Conservation (phyloP, 2,329 filamentous ascomycete genomes). For the Nakataea oryzae region DNA sequence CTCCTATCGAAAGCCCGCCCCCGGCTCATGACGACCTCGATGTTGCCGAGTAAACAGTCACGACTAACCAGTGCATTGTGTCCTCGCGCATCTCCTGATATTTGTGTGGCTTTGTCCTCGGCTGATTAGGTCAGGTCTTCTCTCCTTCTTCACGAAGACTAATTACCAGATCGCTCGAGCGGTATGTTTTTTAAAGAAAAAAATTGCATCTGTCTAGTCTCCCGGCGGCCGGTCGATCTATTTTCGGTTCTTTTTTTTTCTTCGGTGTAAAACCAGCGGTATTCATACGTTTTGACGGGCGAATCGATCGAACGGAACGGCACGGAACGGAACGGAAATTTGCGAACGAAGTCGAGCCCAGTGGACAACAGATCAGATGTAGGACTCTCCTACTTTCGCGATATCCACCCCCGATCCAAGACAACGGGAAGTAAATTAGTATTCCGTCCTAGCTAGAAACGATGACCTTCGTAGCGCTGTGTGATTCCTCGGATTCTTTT, state of each 20-base stretch:
- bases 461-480: background rate
- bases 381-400: background rate
- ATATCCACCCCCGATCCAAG: background rate
- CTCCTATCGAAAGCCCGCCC: conserved; percentile 60
- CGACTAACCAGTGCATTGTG: background rate
- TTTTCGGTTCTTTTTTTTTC: conserved; percentile 1
- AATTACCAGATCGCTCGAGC: conserved; percentile 3
- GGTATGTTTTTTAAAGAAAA: background rate
- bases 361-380: background rate
- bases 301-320: conserved; percentile 6
- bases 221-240: conserved; percentile 4
- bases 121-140: background rate
- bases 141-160: background rate
- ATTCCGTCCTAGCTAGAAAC: background rate
- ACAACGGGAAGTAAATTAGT: background rate
- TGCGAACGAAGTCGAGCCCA: background rate
- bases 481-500: background rate
- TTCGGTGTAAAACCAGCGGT: background rate
- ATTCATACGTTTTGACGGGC: background rate
- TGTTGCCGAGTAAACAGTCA: conserved; percentile 62
- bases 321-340: too few species aligned
- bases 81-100: background rate
- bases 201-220: conserved; percentile 4
- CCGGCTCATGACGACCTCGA: conserved; percentile 90
- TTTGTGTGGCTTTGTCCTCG: background rate